Percentiles rank a stretch among this genome's conserved stretches.
These are phyloP conservation scores for Echria macrotheca DNA, from an alignment of 495 filamentous ascomycete species.

Conservation along the genomic window DNA sequence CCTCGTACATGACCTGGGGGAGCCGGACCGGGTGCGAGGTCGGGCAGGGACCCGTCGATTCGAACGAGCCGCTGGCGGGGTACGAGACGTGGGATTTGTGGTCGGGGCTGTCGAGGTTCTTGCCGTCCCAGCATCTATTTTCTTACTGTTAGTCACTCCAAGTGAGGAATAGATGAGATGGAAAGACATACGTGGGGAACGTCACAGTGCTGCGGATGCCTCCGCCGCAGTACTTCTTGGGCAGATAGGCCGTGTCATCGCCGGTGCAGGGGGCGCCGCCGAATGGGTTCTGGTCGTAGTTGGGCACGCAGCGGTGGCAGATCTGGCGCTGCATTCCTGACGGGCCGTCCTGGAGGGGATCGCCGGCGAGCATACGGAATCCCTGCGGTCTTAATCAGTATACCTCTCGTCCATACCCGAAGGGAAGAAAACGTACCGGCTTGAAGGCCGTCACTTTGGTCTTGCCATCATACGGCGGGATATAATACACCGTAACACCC, in stretches of 20 bases:
- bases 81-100: conserved; percentile 47
- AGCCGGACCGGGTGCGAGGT: conserved; percentile 38
- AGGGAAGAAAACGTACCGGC: conserved; percentile 24
- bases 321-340: conserved; percentile 35
- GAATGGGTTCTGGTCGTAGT: conserved; percentile 44
- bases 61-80: conserved; percentile 35
- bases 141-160: not conserved
- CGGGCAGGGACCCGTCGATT: conserved; percentile 37
- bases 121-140: conserved; percentile 46
- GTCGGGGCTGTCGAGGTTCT: conserved; percentile 47
- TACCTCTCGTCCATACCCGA: not conserved
- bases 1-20: conserved; percentile 47
- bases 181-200: conserved; percentile 40
- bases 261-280: conserved; percentile 49
- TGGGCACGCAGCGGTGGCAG: conserved; percentile 46
- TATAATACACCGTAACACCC: conserved; percentile 47
- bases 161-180: not conserved
- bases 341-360: conserved; percentile 25
- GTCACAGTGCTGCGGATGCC: conserved; percentile 46
- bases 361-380: conserved; percentile 43
- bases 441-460: conserved; percentile 44
- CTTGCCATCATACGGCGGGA: conserved; percentile 40
- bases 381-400: conserved; percentile 14
- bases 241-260: conserved; percentile 40
- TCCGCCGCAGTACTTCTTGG: conserved; percentile 36